phyloP scores from a whole-genome alignment of 148 eudicot genomes.

The Rhododendron molle region DNA sequence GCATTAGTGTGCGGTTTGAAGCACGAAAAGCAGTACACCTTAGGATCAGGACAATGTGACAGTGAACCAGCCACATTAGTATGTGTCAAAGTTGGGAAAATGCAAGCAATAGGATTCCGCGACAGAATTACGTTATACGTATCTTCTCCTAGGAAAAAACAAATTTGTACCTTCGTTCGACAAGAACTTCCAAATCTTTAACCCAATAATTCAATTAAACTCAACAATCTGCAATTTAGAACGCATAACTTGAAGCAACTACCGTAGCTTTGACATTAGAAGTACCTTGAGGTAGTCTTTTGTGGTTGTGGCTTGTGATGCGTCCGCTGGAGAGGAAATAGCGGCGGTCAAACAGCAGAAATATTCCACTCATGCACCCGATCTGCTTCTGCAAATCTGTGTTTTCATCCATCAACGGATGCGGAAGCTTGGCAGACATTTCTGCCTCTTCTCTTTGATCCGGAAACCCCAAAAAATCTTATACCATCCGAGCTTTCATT shows the following conservation, averaged over 20 bases:
- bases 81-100: not conserved
- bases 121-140: not conserved
- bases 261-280: not conserved
- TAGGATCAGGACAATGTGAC: not conserved
- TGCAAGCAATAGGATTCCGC: not conserved
- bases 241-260: not conserved
- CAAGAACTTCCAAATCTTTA: not conserved
- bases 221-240: not conserved
- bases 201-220: not conserved
- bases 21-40: not conserved
- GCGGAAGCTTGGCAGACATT: slow-evolving; percentile 62
- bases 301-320: slow-evolving; percentile 27
- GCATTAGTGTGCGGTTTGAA: not conserved
- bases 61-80: not conserved
- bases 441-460: not conserved
- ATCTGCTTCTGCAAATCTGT: slow-evolving; percentile 55
- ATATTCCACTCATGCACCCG: slow-evolving; percentile 89
- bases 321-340: slow-evolving; percentile 39
- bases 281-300: slow-evolving; percentile 57
- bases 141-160: not conserved
- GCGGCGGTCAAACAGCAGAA: slow-evolving; percentile 61
- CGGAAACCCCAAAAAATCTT: not conserved
- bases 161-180: not conserved
- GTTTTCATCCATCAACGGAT: slow-evolving; percentile 59
- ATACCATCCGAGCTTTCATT: not conserved